Percentiles rank a stretch among this genome's conserved stretches.
These are phyloP conservation scores for Saturnispora saitoi DNA, from an alignment of 805 yeast species.

Conservation along the genomic window DNA sequence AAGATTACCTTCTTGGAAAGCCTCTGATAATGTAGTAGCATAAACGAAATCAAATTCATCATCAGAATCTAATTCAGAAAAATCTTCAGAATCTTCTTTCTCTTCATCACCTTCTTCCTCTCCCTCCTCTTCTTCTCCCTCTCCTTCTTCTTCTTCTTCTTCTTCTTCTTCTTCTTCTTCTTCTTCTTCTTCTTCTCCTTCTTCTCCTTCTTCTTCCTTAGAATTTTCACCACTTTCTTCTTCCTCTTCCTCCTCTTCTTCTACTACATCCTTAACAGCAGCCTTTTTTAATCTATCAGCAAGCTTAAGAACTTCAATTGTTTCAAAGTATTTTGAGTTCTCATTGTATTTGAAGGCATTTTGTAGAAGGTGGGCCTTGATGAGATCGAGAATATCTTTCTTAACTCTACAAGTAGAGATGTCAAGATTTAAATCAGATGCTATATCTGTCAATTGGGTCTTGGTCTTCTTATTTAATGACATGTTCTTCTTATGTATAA, in stretches of 20 bases:
- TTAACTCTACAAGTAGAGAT: constrained; percentile 21
- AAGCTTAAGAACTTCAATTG: constrained; percentile 15
- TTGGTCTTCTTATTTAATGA: constrained; percentile 23
- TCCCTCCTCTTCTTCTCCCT: constrained; percentile 26
- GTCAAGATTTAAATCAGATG: constrained; percentile 22
- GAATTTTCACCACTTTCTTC: constrained; percentile 21
- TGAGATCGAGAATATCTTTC: constrained; percentile 21
- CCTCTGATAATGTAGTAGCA: constrained; percentile 8
- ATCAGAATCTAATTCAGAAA: constrained; percentile 38
- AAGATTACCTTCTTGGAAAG: constrained; percentile 8
- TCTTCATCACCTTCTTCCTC: constrained; percentile 42
- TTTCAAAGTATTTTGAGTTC: constrained; percentile 23
- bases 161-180: constrained; percentile 68
- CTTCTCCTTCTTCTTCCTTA: constrained; percentile 53
- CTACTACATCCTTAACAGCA: constrained; percentile 65
- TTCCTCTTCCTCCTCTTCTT: background rate
- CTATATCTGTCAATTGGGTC: constrained; percentile 26
- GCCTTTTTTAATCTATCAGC: constrained; percentile 4
- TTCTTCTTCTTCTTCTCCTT: constrained; percentile 41
- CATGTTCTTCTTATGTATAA: background rate
- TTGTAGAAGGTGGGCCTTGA: constrained; percentile 18
- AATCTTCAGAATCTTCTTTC: constrained; percentile 29
- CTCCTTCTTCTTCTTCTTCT: constrained; percentile 12
- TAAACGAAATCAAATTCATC: constrained; percentile 13
- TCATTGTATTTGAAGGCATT: constrained; percentile 19